Conservation (phyloP, 257 asterid genomes). For the Hygrophila difformis region DNA sequence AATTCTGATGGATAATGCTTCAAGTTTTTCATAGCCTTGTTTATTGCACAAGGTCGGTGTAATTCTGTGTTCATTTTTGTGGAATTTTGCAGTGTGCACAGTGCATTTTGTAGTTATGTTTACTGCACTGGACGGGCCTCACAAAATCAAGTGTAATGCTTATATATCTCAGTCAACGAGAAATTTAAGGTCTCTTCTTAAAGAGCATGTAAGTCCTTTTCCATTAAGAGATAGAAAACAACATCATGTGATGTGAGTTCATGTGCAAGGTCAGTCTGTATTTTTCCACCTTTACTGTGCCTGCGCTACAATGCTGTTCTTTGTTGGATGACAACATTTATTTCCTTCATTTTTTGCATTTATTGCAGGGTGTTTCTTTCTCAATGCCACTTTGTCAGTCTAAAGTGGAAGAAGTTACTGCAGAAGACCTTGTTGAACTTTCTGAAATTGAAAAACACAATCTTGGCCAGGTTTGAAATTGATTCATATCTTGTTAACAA, state of each 20-base stretch:
- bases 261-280: no score
- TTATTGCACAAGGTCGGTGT: no score
- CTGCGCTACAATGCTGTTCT: no score
- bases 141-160: slow-evolving; percentile 50
- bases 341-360: background rate
- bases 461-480: slow-evolving; percentile 57
- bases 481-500: slow-evolving; percentile 8
- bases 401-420: slow-evolving; percentile 63
- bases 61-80: no score
- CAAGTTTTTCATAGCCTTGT: no score
- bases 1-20: background rate
- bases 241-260: no score
- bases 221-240: background rate
- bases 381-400: slow-evolving; percentile 84
- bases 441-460: slow-evolving; percentile 66
- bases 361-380: slow-evolving; percentile 64
- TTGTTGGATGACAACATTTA: no score
- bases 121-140: slow-evolving; percentile 32
- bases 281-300: no score
- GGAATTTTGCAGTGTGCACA: slow-evolving; percentile 58
- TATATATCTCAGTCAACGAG: slow-evolving; percentile 91
- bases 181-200: slow-evolving; percentile 72
- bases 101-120: slow-evolving; percentile 82
- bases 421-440: slow-evolving; percentile 77
- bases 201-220: slow-evolving; percentile 58